Evolutionary conservation across 805 yeast genomes (phyloP).

Genomic region (Cyberlindnera xylosilytica): DNA sequence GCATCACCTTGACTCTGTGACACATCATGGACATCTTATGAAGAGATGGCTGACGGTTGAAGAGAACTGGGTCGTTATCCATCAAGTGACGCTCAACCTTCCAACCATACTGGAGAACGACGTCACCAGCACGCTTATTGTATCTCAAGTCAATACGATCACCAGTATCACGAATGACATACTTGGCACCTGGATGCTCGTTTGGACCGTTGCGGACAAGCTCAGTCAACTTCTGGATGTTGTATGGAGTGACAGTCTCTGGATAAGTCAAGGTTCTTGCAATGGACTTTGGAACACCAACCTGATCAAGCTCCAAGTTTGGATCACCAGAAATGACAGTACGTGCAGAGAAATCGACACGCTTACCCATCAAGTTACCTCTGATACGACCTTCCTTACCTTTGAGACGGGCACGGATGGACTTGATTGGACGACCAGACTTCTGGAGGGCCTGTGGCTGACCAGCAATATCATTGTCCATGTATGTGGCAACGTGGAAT

Average conservation of each 20-base stretch:
- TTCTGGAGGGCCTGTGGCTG: slow-evolving; percentile 99
- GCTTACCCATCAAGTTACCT: slow-evolving; percentile 99
- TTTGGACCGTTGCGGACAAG: slow-evolving; percentile 97
- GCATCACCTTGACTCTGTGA: slow-evolving; percentile 97
- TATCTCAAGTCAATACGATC: slow-evolving; percentile 97
- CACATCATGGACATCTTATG: slow-evolving; percentile 99
- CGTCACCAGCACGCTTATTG: slow-evolving; percentile 97
- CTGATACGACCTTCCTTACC: slow-evolving; percentile 99
- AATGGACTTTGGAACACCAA: slow-evolving; percentile 96
- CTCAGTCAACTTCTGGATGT: slow-evolving; percentile 89
- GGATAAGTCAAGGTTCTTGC: slow-evolving; percentile 96
- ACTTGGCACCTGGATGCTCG: slow-evolving; percentile 99
- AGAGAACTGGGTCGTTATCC: slow-evolving; percentile 96
- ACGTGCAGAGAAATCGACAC: slow-evolving; percentile 98
- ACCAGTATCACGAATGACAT: slow-evolving; percentile 97
- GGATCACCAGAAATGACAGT: slow-evolving; percentile 99
- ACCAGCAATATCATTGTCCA: slow-evolving; percentile 99
- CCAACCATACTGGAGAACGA: slow-evolving; percentile 98
- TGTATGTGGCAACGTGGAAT: slow-evolving; percentile 97
- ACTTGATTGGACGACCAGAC: slow-evolving; percentile 97
- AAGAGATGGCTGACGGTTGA: slow-evolving; percentile 98
- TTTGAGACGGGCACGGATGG: slow-evolving; percentile 98
- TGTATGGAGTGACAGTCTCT: slow-evolving; percentile 96
- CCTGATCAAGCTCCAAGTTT: slow-evolving; percentile 94
- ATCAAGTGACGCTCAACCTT: slow-evolving; percentile 96